These are phyloP conservation scores for Cymodocea nodosa DNA, from an alignment of 116 monocot species.

Conservation along the genomic window DNA sequence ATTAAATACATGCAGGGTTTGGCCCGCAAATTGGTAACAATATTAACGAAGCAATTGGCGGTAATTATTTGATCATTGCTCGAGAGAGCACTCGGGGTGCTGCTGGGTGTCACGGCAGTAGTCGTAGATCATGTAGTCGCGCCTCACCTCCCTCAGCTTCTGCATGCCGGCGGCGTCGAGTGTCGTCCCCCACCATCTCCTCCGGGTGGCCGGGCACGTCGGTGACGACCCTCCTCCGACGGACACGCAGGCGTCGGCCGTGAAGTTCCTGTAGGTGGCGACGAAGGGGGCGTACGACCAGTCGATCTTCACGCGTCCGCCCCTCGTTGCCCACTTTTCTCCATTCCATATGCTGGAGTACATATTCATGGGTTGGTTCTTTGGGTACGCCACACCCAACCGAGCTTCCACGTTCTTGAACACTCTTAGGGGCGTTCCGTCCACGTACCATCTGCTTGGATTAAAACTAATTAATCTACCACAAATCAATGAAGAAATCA, in stretches of 20 bases:
- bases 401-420: slow-evolving; percentile 31
- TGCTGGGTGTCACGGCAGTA: slow-evolving; percentile 25
- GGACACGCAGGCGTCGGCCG: slow-evolving; percentile 4
- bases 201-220: not conserved
- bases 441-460: slow-evolving; percentile 25
- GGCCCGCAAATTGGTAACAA: no score
- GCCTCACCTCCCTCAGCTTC: slow-evolving; percentile 16
- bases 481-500: no score
- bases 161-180: slow-evolving; percentile 1
- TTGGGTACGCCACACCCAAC: slow-evolving; percentile 27
- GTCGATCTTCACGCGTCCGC: slow-evolving; percentile 39
- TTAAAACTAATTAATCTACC: no score
- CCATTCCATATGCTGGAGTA: slow-evolving; percentile 50
- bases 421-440: slow-evolving; percentile 33
- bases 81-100: slow-evolving; percentile 13
- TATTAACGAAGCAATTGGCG: slow-evolving; percentile 25
- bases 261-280: slow-evolving; percentile 15
- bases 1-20: no score
- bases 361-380: slow-evolving; percentile 23
- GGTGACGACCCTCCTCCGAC: not conserved
- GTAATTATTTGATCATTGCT: no score
- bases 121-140: slow-evolving; percentile 39
- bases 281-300: slow-evolving; percentile 40
- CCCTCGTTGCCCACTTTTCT: slow-evolving; percentile 47
- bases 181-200: not conserved